Conservation (phyloP, 352 stramenopile genomes). For the Halophytophthora polymorphica region DNA sequence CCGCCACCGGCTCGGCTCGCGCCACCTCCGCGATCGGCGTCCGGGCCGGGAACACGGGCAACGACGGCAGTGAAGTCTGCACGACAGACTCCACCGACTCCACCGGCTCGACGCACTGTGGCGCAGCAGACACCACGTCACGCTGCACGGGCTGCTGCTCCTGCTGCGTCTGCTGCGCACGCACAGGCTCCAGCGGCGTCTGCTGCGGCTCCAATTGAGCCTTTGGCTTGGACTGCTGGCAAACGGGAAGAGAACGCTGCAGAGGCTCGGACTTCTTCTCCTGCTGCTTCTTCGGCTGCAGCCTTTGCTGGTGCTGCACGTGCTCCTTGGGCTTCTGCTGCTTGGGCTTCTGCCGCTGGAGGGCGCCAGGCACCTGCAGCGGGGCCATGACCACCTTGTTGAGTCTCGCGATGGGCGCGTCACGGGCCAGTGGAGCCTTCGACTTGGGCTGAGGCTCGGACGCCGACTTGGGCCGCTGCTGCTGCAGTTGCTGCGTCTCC, state of each 20-base stretch:
- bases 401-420: no score
- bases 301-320: no score
- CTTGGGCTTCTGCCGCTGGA: no score
- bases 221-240: background rate
- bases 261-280: no score
- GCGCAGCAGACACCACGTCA: background rate
- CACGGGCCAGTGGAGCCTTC: no score
- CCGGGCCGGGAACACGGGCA: slow-evolving; percentile 14
- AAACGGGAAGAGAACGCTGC: no score
- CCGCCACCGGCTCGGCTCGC: slow-evolving; percentile 15
- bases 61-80: background rate
- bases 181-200: background rate
- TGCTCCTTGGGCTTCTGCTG: no score
- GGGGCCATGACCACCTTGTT: no score
- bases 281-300: no score
- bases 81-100: slow-evolving; percentile 1
- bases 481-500: slow-evolving; percentile 17
- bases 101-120: slow-evolving; percentile 5
- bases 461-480: slow-evolving; percentile 21
- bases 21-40: slow-evolving; percentile 26
- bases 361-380: no score
- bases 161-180: slow-evolving; percentile 1
- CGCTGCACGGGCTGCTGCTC: slow-evolving; percentile 5
- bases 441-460: no score
- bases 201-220: background rate